Conservation (phyloP, 1,139 yeast species). For the Eremothecium gossypii region DNA sequence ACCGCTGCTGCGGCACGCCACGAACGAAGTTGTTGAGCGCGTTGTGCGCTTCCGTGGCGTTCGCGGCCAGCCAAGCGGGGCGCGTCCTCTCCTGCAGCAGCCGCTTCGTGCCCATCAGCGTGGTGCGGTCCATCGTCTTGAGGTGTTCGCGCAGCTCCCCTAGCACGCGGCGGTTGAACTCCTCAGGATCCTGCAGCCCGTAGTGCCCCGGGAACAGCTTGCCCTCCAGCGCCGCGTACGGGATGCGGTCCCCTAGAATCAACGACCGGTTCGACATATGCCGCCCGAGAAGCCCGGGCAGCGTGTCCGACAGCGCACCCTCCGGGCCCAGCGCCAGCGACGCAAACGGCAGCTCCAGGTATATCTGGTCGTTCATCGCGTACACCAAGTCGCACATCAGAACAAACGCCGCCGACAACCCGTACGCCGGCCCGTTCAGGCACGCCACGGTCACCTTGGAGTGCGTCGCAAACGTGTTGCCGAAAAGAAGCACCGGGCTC, state of each 20-base stretch:
- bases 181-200: slow-evolving; percentile 40
- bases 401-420: slow-evolving; percentile 66
- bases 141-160: slow-evolving; percentile 40
- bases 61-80: no score
- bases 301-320: slow-evolving; percentile 65
- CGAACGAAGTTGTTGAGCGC: slow-evolving; percentile 65
- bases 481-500: slow-evolving; percentile 61
- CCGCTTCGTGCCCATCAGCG: slow-evolving; percentile 55
- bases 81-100: slow-evolving; percentile 23
- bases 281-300: slow-evolving; percentile 64
- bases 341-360: slow-evolving; percentile 66
- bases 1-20: slow-evolving; percentile 68
- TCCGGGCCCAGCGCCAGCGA: slow-evolving; percentile 79
- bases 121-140: slow-evolving; percentile 45
- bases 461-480: slow-evolving; percentile 64
- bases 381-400: slow-evolving; percentile 70
- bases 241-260: slow-evolving; percentile 57
- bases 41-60: slow-evolving; percentile 14
- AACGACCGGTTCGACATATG: slow-evolving; percentile 69
- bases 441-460: slow-evolving; percentile 65
- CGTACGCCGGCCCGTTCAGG: slow-evolving; percentile 82
- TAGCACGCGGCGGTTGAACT: slow-evolving; percentile 49
- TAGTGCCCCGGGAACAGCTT: slow-evolving; percentile 59
- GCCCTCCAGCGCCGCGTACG: slow-evolving; percentile 48
- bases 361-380: slow-evolving; percentile 54